These are phyloP conservation scores for Nicotiana obtusifolia DNA, from an alignment of 257 asterid genomes.

Conservation along the genomic window DNA sequence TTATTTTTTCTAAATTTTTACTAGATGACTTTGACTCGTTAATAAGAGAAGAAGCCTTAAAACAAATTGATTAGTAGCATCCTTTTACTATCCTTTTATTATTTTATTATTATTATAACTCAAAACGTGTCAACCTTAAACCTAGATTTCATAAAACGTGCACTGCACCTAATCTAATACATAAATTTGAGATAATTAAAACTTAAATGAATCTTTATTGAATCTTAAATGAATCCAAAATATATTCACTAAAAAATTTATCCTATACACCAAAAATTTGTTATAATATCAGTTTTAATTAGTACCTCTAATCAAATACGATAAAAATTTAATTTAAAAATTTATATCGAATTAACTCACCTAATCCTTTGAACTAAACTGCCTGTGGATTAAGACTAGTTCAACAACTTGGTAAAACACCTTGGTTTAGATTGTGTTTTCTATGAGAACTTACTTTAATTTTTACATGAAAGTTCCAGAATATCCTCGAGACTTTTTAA, in stretches of 20 bases:
- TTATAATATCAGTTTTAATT: too few relatives aligned
- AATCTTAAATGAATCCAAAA: not conserved
- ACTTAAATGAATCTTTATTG: not conserved
- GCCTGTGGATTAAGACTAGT: too few relatives aligned
- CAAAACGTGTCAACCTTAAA: not conserved
- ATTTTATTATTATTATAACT: not conserved
- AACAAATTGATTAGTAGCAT: too few relatives aligned
- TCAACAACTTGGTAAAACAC: not conserved
- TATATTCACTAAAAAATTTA: too few relatives aligned
- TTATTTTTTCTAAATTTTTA: too few relatives aligned
- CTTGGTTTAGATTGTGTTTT: not conserved
- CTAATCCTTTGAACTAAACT: too few relatives aligned
- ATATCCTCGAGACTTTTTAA: not conserved
- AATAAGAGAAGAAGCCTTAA: too few relatives aligned
- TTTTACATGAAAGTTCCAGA: not conserved
- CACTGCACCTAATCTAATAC: not conserved
- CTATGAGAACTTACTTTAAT: not conserved
- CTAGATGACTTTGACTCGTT: too few relatives aligned
- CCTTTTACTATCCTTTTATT: not conserved
- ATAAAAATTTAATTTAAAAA: too few relatives aligned
- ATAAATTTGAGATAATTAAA: not conserved
- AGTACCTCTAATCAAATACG: too few relatives aligned
- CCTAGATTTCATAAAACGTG: conserved; percentile 3
- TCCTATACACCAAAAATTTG: too few relatives aligned
- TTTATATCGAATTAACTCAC: too few relatives aligned